Base-by-base conservation (phyloP, 2,329 filamentous ascomycete genomes). In the Fusarium piperis region DNA sequence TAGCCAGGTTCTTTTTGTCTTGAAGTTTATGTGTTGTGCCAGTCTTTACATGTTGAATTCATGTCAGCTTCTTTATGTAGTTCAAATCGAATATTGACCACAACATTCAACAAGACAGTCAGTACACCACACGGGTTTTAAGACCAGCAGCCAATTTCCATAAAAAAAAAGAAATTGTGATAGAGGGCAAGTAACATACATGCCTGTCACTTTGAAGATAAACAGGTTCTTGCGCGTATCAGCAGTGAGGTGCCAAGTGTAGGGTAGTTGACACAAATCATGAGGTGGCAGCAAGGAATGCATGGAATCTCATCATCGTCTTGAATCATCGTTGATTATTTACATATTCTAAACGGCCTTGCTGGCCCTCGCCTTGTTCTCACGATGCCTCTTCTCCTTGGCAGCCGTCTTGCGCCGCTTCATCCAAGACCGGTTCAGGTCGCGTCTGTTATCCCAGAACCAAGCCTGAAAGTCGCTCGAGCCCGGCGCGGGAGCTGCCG, bases 401-500 rank as follows among this genome's bases (percentile, higher is more conserved):
- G 86, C 84, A 5, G 84, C 89, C 67, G 85, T 81, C 83, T 91
- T 91, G 71, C 88, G 85, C 62, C 90, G 83, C 78, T 85, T 87
- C 83, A 90, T 91, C 91, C 91, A 93, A 15, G 89, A 88, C 59
- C 87, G 82, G 76, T 91, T 92, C 59, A 91, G 82, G 39, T 92
- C 88, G 2, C 90, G 86, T 16, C 91, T 83, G 69, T 91, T 88
- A 73, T 91, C 88, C 86, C 90, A 92, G 79, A 93, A 93, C 85
- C 88, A 91, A 62, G 88, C 86, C 77, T 90, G 88, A 74, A 92
- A 92, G 68, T 91, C 88, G 48, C 81, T 86, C 6, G 79, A 83
- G 18, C 71, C 73, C 30, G 68, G 60, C 8, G 60, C 63, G 7
- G 73, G 68, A 10, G 76, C 77, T 16, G 72, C 75, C 16, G 78